Evolutionary conservation across 2,329 filamentous ascomycete genomes (phyloP), one percentile per base, ranked within the genome.

Genomic region (Pezicula radicicola): DNA sequence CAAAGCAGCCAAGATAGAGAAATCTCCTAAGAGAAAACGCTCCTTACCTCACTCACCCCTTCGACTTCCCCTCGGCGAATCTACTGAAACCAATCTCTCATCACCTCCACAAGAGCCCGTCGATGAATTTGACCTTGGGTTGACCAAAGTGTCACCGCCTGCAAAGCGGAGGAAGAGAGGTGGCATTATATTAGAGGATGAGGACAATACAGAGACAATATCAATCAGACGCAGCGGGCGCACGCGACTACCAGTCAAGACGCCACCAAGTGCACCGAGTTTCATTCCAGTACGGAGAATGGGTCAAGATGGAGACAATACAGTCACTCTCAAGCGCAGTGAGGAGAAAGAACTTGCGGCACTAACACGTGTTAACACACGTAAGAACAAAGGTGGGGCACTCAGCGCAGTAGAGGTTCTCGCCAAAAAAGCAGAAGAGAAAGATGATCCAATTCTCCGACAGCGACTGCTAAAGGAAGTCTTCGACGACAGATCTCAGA

Each of bases 341-440:
- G 68, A 66, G 13, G 74, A 74, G 40, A 74, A 73, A 58, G 71
- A 75, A 43, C 57, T 75, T 8, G 72, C 71, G 0, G 63, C 69
- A 2, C 53, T 75, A 40, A 77, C 74, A 1, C 61, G 69, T 3
- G 63, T 68, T 47, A 77, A 77, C 54, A 77, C 74, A 1, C 65
- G 72, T 27, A 74, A 72, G 56, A 77, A 77, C 54, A 75, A 75
- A 62, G 69, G 60, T 3, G 64, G 59, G 16, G 66, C 74, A 1
- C 50, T 72, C 5, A 61, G 58, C 6, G 70, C 72, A 0, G 55
- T 58, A 3, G 55, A 59, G 10, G 50, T 64, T 9, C 35, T 68
- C 4, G 55, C 59, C 0, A 69, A 63, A 55, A 71, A 72, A 48
- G 64, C 66, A 18, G 62, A 69, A 6, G 69, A 71, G 50, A 69